Conservation (phyloP, 441 rosid species). For the Bruguiera hainesii region DNA sequence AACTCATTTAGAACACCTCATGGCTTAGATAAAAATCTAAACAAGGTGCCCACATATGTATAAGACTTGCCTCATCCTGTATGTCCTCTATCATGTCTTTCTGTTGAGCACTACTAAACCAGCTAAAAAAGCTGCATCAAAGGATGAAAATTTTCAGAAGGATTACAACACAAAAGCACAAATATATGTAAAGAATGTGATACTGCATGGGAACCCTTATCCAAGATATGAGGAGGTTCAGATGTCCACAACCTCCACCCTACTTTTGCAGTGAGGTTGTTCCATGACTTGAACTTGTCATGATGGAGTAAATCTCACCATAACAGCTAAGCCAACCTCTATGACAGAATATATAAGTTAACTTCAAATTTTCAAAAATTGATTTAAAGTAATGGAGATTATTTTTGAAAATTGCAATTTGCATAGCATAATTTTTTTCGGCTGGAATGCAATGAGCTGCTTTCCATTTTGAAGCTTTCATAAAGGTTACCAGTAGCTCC, state of each 20-base stretch:
- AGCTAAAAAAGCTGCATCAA: slow-evolving; percentile 76
- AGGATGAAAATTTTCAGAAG: slow-evolving; percentile 8
- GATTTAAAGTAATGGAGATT: no score
- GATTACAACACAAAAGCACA: background rate
- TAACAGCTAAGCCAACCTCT: background rate
- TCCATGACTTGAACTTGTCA: slow-evolving; percentile 2
- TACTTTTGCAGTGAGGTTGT: background rate
- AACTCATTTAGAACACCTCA: background rate
- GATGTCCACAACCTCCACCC: background rate
- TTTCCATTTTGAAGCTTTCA: no score
- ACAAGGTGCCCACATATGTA: background rate
- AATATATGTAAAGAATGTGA: background rate
- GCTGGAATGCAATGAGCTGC: no score
- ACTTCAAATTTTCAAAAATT: no score
- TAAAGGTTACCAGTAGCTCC: no score
- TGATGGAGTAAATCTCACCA: background rate
- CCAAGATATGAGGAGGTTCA: background rate
- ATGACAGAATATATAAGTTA: no score
- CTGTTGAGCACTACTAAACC: slow-evolving; percentile 68
- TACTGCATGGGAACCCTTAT: background rate
- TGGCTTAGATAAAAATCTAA: background rate
- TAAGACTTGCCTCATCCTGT: slow-evolving; percentile 63
- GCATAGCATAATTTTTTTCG: no score
- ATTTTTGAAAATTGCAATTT: no score
- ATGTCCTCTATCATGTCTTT: slow-evolving; percentile 61